Percentiles rank a stretch among this genome's conserved stretches.
Evolutionary conservation across 805 yeast species (phyloP).

Genomic region (Komagataella mondaviorum): DNA sequence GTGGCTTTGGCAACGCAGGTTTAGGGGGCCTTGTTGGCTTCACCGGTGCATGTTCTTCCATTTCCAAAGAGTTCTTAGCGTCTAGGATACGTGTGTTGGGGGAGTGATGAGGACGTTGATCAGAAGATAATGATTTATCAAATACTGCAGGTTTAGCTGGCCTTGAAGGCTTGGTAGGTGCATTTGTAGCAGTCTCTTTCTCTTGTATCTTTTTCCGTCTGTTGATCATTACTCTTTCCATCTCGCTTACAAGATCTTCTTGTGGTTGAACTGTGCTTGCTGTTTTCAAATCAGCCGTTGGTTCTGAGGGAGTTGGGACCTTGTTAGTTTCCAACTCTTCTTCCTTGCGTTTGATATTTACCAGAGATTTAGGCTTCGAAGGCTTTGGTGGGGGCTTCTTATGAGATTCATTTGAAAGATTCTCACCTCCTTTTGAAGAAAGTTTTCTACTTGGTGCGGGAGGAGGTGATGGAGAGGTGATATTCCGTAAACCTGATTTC

Average conservation of each 20-base stretch:
- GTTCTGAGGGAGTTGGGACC: background rate
- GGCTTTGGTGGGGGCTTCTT: conserved; percentile 3
- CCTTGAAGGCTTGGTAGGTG: background rate
- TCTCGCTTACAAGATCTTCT: background rate
- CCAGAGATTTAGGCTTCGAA: conserved; percentile 10
- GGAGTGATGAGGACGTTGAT: background rate
- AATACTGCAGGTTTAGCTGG: background rate
- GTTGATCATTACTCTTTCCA: background rate
- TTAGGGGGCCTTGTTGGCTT: background rate
- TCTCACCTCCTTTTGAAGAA: background rate
- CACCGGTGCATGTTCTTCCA: background rate
- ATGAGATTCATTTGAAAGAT: background rate
- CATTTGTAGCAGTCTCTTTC: background rate
- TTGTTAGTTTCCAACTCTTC: background rate
- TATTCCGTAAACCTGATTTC: background rate
- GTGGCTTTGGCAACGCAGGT: background rate
- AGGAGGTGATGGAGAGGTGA: background rate
- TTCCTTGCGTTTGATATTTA: background rate
- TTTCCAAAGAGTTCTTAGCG: background rate
- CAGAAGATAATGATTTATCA: background rate
- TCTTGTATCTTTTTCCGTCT: background rate
- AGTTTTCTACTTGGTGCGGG: background rate
- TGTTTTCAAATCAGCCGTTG: background rate
- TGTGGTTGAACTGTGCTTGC: background rate
- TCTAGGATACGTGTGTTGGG: background rate